Percentiles rank a stretch among this genome's conserved stretches.
These are phyloP conservation scores for Lithocarpus polystachyus DNA, from an alignment of 306 rosid species.

Conservation along the genomic window DNA sequence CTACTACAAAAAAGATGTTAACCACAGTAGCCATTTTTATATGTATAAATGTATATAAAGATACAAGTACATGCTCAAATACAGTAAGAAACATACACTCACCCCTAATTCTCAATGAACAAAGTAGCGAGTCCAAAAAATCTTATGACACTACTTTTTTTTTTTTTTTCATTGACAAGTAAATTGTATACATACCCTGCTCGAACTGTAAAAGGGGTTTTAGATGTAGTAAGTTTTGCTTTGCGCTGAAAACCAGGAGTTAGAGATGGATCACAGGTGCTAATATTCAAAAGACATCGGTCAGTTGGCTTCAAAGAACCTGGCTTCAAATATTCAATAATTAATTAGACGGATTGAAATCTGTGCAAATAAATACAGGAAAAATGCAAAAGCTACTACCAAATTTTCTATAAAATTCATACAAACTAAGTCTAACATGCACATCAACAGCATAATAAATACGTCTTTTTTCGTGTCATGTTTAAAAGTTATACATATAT, in stretches of 20 bases:
- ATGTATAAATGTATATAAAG: background rate
- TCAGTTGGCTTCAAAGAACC: conserved; percentile 52
- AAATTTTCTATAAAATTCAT: no score
- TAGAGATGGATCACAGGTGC: conserved; percentile 19
- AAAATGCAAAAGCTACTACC: background rate
- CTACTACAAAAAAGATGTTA: background rate
- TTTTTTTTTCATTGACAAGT: no score
- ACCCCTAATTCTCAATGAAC: background rate
- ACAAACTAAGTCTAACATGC: no score
- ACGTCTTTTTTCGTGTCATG: no score
- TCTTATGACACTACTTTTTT: background rate
- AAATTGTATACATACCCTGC: conserved; percentile 39
- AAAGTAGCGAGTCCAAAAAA: background rate
- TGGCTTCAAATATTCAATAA: conserved; percentile 26
- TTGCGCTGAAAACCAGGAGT: conserved; percentile 31
- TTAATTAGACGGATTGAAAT: conserved; percentile 8
- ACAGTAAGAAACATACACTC: background rate
- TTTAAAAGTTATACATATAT: no score
- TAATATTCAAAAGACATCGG: conserved; percentile 37
- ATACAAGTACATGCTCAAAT: background rate
- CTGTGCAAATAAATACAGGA: background rate
- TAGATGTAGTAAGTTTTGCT: conserved; percentile 22
- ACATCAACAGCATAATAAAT: no score
- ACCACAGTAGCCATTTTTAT: background rate
- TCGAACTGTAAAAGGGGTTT: conserved; percentile 36